phyloP scores from a whole-genome alignment of 1,139 yeast species.

The Lodderomyces elongisporus region DNA sequence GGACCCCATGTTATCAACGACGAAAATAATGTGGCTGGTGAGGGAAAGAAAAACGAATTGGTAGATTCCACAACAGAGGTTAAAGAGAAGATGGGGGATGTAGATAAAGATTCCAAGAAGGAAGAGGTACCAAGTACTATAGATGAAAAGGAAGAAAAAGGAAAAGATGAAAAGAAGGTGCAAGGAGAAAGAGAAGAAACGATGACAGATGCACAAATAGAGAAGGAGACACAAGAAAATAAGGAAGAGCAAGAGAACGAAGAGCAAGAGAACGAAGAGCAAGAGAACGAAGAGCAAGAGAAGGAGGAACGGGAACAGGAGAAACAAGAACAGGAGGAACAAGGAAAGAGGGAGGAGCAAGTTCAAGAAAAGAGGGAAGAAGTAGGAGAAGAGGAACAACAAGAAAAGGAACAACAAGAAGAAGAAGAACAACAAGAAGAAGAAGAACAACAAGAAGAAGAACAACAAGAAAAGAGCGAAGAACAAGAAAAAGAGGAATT shows the following conservation, averaged over 20 bases:
- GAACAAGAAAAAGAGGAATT: constrained; percentile 3
- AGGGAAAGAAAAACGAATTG: constrained; percentile 2
- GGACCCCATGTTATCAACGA: too few species aligned
- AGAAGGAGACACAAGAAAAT: not conserved
- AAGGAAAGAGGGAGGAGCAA: constrained; percentile 9
- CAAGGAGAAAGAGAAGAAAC: constrained; percentile 2
- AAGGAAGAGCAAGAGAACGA: not conserved
- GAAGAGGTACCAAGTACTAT: too few species aligned
- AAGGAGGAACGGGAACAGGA: constrained; percentile 2
- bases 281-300: constrained; percentile 2
- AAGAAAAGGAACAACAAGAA: constrained; percentile 4
- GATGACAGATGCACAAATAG: constrained; percentile 1
- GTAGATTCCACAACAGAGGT: not conserved
- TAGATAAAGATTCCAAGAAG: too few species aligned
- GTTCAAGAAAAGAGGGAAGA: constrained; percentile 6
- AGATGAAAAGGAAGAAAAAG: constrained; percentile 2
- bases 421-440: constrained; percentile 7
- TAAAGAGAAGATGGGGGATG: not conserved
- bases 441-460: constrained; percentile 5
- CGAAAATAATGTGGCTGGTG: constrained; percentile 5
- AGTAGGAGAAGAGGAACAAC: constrained; percentile 6
- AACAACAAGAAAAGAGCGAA: not conserved
- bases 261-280: constrained; percentile 1
- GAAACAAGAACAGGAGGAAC: constrained; percentile 4
- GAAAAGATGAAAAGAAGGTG: too few species aligned